Percentiles rank a stretch among this genome's conserved stretches.
phyloP scores from a whole-genome alignment of 169 alveolate genomes.

The Plasmodium berghei region DNA sequence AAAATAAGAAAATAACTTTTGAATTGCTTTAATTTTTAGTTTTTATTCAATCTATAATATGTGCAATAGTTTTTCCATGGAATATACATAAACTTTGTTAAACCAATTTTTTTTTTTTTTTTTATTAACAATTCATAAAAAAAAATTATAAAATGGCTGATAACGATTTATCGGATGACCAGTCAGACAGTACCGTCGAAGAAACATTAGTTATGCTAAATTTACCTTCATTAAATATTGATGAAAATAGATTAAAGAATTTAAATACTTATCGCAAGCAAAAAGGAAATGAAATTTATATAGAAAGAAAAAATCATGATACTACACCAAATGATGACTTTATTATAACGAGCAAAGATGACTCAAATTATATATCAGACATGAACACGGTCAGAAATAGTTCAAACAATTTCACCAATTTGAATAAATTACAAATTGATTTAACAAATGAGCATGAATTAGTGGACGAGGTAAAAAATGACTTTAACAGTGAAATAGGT shows the following conservation, averaged over 20 bases:
- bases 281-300: constrained; percentile 29
- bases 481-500: background rate
- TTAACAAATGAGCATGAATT: constrained; percentile 39
- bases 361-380: background rate
- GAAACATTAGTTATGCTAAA: constrained; percentile 74
- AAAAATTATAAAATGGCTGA: constrained; percentile 4
- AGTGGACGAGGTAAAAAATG: background rate
- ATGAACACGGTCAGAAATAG: background rate
- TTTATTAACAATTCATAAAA: background rate
- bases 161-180: constrained; percentile 2
- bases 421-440: background rate
- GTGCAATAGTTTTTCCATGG: too few species aligned
- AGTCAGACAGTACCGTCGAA: constrained; percentile 65
- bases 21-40: too few species aligned
- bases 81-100: too few species aligned
- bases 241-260: constrained; percentile 50
- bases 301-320: constrained; percentile 3
- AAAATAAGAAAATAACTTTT: too few species aligned
- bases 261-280: constrained; percentile 45
- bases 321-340: background rate
- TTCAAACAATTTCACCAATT: background rate
- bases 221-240: constrained; percentile 35
- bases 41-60: too few species aligned
- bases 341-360: background rate
- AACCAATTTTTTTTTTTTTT: background rate